phyloP scores from a whole-genome alignment of 352 stramenopile species.

The Plasmopara viticola region DNA sequence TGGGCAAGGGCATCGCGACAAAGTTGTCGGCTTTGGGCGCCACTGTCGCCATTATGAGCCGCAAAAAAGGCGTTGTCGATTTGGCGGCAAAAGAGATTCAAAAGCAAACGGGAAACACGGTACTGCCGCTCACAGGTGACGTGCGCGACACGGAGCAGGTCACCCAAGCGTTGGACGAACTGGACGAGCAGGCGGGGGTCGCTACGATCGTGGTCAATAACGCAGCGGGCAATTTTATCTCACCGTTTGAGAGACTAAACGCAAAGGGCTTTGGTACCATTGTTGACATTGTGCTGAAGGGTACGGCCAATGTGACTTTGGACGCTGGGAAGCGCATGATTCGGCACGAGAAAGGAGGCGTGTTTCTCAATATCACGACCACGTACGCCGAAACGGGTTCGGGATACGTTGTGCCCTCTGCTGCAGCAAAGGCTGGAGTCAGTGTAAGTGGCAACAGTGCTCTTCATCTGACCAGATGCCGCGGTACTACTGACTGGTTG shows the following conservation, averaged over 20 bases:
- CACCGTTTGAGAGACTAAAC: conserved; percentile 85
- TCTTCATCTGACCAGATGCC: neutral
- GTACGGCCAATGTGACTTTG: conserved; percentile 78
- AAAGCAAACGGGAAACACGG: conserved; percentile 45
- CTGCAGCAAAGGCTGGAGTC: conserved; percentile 93
- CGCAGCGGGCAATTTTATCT: conserved; percentile 94
- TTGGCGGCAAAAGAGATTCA: conserved; percentile 75
- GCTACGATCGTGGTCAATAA: conserved; percentile 81
- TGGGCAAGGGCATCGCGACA: conserved; percentile 92
- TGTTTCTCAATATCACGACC: conserved; percentile 97
- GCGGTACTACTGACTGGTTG: conserved; percentile 19
- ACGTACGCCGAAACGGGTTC: conserved; percentile 93
- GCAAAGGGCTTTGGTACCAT: conserved; percentile 95
- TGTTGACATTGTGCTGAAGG: conserved; percentile 92
- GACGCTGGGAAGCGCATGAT: conserved; percentile 79
- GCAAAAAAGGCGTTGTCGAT: conserved; percentile 88
- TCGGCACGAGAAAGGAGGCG: conserved; percentile 55
- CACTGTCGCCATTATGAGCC: conserved; percentile 92
- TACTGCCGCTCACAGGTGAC: conserved; percentile 75
- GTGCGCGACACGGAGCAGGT: conserved; percentile 88
- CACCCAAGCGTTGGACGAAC: conserved; percentile 72
- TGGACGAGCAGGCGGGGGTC: conserved; percentile 54
- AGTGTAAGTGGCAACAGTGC: conserved; percentile 28
- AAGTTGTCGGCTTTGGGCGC: conserved; percentile 91
- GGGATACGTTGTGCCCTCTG: conserved; percentile 92